Percentiles rank a stretch among this genome's conserved stretches.
These are phyloP conservation scores for Phytopythium litorale DNA, from an alignment of 352 stramenopile species.

Conservation along the genomic window DNA sequence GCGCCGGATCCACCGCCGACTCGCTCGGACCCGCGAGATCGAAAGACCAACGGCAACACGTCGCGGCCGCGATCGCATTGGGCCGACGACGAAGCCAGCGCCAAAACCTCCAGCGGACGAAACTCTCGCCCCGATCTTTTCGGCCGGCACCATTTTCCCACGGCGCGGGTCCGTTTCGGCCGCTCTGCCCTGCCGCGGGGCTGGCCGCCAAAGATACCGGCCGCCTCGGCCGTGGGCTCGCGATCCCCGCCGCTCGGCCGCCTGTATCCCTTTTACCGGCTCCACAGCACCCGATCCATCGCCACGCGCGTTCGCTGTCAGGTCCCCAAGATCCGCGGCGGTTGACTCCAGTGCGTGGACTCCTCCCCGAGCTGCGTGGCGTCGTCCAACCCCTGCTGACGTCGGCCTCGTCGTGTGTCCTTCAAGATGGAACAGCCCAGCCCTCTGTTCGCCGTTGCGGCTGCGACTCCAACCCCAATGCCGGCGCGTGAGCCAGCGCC, in stretches of 20 bases:
- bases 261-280: constrained; percentile 5
- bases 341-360: not conserved
- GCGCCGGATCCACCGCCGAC: not conserved
- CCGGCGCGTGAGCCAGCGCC: not conserved
- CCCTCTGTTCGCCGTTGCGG: not conserved
- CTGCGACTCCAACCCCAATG: not conserved
- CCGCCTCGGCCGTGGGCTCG: not conserved
- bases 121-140: not conserved
- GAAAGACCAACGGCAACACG: not conserved
- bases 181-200: not conserved
- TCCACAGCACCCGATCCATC: not conserved
- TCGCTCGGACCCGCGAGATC: not conserved
- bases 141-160: not conserved
- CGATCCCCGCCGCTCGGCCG: not conserved
- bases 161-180: not conserved
- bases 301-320: not conserved
- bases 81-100: not conserved
- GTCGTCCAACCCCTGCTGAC: not conserved
- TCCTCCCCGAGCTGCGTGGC: not conserved
- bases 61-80: not conserved
- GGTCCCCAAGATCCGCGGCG: not conserved
- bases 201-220: not conserved
- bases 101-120: not conserved
- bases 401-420: not conserved
- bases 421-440: not conserved